Base-by-base conservation (phyloP, 2,329 filamentous ascomycete species). In the Paraconiothyrium sp. region DNA sequence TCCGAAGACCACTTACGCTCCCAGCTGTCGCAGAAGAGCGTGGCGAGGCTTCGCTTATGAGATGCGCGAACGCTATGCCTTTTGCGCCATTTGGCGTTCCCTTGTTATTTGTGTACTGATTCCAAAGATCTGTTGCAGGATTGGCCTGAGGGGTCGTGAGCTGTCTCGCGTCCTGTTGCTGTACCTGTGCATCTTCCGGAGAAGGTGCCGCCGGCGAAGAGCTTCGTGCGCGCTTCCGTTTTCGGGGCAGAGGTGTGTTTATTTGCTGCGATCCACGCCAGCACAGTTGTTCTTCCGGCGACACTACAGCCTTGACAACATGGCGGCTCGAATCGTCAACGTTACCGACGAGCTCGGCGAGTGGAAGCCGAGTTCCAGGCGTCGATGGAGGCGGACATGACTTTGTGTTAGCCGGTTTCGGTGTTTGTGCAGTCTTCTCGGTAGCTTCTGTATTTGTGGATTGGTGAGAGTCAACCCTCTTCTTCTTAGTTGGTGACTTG, bases 261-360 rank as follows among this genome's bases (percentile, higher is more conserved):
- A 78, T 72, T 6, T 80, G 80, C 64, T 81, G 82, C 13, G 82
- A 81, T 14, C 75, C 75, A 44, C 87, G 84, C 88, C 88, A 90
- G 52, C 83, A 82, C 48, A 90, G 81, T 69, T 87, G 84, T 64
- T 89, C 88, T 64, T 88, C 84, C 0, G 87, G 88, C 1, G 87
- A 88, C 20, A 80, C 73, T n/a, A 80, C 76, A 22, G 83, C 80
- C 55, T 79, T 80, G 30, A 80, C 78, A n/a, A 79, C 78, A 60
- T 80, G 79, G 66, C 81, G 83, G 41, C 82, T 80, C 10, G 81
- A 81, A 69, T 88, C 85, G 72, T 89, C 87, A 51, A 83, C 83
- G 71, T 88, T 87, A 64, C 86, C 86, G 49, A 89, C 86, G 35
- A 89, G 78, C 63, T 89, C 87, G 35, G 86, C 85, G 13, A 89